Conservation (phyloP, 140 eudicot species). For the Bidens hawaiensis region DNA sequence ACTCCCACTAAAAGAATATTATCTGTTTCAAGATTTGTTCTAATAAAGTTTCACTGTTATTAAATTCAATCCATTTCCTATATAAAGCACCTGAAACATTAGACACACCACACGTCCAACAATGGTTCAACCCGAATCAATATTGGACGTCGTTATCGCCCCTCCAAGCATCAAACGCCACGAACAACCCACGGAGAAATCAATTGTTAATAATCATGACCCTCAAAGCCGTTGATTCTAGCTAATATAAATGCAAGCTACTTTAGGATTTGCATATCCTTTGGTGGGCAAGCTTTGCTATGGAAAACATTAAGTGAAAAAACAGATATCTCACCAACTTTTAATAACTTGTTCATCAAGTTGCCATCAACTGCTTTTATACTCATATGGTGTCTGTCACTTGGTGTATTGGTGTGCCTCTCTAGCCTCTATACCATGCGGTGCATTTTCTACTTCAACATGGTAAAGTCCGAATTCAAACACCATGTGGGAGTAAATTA, state of each 20-base stretch:
- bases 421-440: conserved; percentile 49
- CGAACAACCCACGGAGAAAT: neutral
- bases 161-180: conserved; percentile 11
- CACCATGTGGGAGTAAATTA: conserved; percentile 61
- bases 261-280: conserved; percentile 63
- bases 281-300: conserved; percentile 58
- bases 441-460: conserved; percentile 40
- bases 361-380: conserved; percentile 47
- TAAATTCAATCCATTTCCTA: conserved; percentile 9
- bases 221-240: conserved; percentile 25
- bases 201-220: conserved; percentile 2
- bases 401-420: conserved; percentile 26
- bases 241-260: conserved; percentile 64
- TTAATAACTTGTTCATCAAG: conserved; percentile 19
- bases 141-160: conserved; percentile 22
- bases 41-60: conserved; percentile 8
- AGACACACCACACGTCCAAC: neutral
- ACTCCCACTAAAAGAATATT: neutral
- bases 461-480: conserved; percentile 52
- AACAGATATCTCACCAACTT: conserved; percentile 15
- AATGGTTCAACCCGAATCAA: conserved; percentile 24
- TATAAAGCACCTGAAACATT: conserved; percentile 15
- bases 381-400: conserved; percentile 53
- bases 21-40: neutral
- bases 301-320: conserved; percentile 56